Evolutionary conservation across 108 stramenopile genomes (phyloP).

Genomic region (Chaetoceros tenuissimus): DNA sequence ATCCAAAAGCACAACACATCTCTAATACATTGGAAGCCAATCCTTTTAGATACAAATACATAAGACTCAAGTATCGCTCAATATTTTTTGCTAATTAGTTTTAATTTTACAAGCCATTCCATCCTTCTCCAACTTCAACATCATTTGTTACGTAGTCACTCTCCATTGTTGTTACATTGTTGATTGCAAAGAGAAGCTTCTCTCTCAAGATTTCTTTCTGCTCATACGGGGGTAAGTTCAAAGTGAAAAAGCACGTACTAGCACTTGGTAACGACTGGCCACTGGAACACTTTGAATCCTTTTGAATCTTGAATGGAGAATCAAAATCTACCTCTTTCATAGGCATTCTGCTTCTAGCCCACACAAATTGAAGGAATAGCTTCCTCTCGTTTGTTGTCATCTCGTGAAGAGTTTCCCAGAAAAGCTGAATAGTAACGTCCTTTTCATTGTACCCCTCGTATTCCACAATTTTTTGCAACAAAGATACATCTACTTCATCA

Average conservation of each 20-base stretch:
- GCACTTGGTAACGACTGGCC: constrained; percentile 88
- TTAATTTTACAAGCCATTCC: constrained; percentile 40
- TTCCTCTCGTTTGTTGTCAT: constrained; percentile 81
- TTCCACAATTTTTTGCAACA: constrained; percentile 79
- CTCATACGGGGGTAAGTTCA: constrained; percentile 85
- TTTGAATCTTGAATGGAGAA: constrained; percentile 86
- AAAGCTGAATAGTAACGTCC: constrained; percentile 68
- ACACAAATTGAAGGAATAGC: constrained; percentile 92
- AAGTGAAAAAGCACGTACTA: constrained; percentile 96
- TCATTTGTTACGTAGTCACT: constrained; percentile 92
- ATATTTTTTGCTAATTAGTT: constrained; percentile 1
- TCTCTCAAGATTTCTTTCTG: constrained; percentile 63
- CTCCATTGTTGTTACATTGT: constrained; percentile 95
- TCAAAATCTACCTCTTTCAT: constrained; percentile 81
- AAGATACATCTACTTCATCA: constrained; percentile 91
- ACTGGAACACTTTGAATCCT: constrained; percentile 39
- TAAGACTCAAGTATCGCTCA: too few species aligned
- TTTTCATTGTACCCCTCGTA: constrained; percentile 86
- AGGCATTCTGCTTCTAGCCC: constrained; percentile 93
- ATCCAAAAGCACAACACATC: too few species aligned
- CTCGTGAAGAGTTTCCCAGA: constrained; percentile 92
- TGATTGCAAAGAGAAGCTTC: constrained; percentile 91
- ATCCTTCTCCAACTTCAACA: constrained; percentile 77
- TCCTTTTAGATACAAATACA: too few species aligned
- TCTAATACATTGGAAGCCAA: too few species aligned